phyloP scores from a whole-genome alignment of 1,284 basidiomycete species.

The Uromyces viciae-fabae region DNA sequence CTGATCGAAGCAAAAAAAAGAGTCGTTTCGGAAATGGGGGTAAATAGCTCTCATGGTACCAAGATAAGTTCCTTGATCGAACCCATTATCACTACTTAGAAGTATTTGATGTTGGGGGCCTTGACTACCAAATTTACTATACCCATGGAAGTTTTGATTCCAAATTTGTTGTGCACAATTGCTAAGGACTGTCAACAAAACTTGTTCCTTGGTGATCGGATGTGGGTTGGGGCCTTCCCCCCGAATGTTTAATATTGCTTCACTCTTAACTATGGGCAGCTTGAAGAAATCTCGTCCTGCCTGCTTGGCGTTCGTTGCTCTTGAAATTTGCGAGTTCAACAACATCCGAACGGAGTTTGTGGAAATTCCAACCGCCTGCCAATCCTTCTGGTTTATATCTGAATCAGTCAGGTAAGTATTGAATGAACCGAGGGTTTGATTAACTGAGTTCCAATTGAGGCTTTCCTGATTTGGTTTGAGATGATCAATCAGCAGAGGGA shows the following conservation, averaged over 20 bases:
- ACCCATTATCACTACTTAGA: constrained; percentile 35
- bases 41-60: constrained; percentile 24
- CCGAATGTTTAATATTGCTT: background rate
- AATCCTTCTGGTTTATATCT: constrained; percentile 1
- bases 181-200: constrained; percentile 48
- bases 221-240: background rate
- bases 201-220: constrained; percentile 49
- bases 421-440: constrained; percentile 9
- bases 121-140: constrained; percentile 10
- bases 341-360: constrained; percentile 8
- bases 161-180: constrained; percentile 48
- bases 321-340: constrained; percentile 4
- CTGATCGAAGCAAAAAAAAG: constrained; percentile 39
- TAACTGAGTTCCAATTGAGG: constrained; percentile 7
- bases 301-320: constrained; percentile 36
- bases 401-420: constrained; percentile 10
- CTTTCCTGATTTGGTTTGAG: constrained; percentile 38
- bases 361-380: constrained; percentile 2
- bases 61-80: constrained; percentile 38
- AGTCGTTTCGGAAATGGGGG: constrained; percentile 29
- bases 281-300: constrained; percentile 13
- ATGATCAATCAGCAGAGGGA: constrained; percentile 30
- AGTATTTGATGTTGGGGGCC: constrained; percentile 8
- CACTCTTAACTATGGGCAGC: constrained; percentile 21
- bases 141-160: constrained; percentile 41